phyloP scores from a whole-genome alignment of 371 early-diverging fungal genomes.

The Mortierella sp. region DNA sequence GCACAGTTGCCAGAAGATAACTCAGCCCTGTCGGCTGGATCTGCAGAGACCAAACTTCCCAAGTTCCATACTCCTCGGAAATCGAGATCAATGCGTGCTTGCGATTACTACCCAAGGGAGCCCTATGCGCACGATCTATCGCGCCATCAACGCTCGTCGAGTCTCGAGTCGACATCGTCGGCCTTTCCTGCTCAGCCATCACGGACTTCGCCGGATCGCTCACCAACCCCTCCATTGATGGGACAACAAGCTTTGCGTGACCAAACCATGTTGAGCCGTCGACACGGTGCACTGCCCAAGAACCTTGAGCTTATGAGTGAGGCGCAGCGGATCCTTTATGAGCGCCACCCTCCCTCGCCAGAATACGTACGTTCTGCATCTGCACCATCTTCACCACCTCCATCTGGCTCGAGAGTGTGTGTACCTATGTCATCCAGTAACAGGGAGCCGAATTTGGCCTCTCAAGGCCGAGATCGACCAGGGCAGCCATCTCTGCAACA shows the following conservation, averaged over 20 bases:
- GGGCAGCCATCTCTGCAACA: neutral
- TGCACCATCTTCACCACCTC: slow-evolving; percentile 2
- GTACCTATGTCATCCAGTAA: slow-evolving; percentile 10
- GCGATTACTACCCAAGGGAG: neutral
- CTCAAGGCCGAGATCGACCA: neutral
- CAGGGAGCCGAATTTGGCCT: neutral
- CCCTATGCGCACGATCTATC: neutral
- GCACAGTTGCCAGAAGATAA: too few relatives aligned
- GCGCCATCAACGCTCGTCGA: neutral
- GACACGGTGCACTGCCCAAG: slow-evolving; percentile 1
- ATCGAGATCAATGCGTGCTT: neutral
- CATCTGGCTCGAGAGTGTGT: neutral
- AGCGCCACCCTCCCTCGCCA: slow-evolving; percentile 50
- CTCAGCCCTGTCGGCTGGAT: neutral
- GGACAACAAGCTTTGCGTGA: too few relatives aligned
- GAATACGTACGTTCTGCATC: neutral
- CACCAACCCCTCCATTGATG: slow-evolving; percentile 3
- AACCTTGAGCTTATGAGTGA: slow-evolving; percentile 26
- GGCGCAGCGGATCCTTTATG: slow-evolving; percentile 40
- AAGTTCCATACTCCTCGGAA: neutral
- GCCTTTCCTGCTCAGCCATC: too few relatives aligned
- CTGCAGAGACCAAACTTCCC: neutral
- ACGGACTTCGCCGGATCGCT: neutral
- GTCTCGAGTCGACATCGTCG: too few relatives aligned
- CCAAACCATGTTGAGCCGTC: neutral